Evolutionary conservation across 1,284 basidiomycete species (phyloP), one percentile per base, ranked within the genome.

Genomic region (Apiotrichum siamense): DNA sequence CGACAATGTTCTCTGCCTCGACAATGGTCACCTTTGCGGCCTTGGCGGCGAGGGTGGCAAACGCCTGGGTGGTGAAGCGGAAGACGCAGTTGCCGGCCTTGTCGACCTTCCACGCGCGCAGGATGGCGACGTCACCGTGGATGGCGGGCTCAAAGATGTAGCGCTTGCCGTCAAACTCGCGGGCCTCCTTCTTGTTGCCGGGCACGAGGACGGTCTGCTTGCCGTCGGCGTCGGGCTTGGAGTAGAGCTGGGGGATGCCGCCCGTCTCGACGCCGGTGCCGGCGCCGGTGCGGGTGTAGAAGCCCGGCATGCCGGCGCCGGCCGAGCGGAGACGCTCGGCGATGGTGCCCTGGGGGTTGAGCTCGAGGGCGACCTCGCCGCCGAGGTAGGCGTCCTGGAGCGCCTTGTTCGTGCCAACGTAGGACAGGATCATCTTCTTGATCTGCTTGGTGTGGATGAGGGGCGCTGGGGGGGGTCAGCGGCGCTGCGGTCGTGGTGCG

Each of bases 91-190:
- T 90, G 2, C 87, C 88, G 37, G 83, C 81, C 69, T 91, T 88
- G 68, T 97, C 94, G 13, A 85, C 93, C 75, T 96, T 97, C 91
- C 91, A 96, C 7, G 91, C 94, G 52, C 86, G 80, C 41, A 98
- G 77, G 68, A 97, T 86, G 23, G 92, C 93, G 48, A 90, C 83
- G 71, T 92, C 89, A 25, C 87, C 91, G 36, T 83, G 77, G 63
- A 97, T 84, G 9, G 88, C 84, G 23, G 87, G 83, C 74, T 98
- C 93, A 64, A 97, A 78, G 35, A 97, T 78, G 75, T 86, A 97
- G 69, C 82, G 79, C 64, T 86, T 81, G 21, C 90, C 92, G 60
- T 86, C 81, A 63, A 96, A 87, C 61, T 83, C 84, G 44, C 84
- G 79, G 5, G 79, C 78, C 72, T 96, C 88, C 71, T 94, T 91